These are phyloP conservation scores for Pestalotiopsis sp. DNA, from an alignment of 2,329 filamentous ascomycete species.

Conservation along the genomic window DNA sequence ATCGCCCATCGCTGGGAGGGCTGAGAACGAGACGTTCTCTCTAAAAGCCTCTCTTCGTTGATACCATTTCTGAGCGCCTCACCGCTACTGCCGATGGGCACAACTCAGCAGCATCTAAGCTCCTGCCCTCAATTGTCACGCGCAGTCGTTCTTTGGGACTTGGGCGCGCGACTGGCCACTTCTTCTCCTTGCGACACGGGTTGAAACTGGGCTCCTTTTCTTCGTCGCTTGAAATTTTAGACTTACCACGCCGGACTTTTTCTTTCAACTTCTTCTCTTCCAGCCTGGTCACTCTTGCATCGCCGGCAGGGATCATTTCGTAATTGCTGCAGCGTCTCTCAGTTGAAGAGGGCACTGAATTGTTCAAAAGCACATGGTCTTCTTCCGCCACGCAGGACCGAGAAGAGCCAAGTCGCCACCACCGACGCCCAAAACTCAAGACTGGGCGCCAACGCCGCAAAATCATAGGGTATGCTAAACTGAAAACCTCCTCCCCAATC, in stretches of 20 bases:
- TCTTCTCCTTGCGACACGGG: conserved; percentile 6
- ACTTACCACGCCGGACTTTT: not conserved
- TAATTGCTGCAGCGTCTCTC: conserved; percentile 16
- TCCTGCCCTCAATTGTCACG: not conserved
- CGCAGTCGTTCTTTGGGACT: not conserved
- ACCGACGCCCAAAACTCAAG: conserved; percentile 3
- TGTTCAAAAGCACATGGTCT: conserved; percentile 8
- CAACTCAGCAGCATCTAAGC: not conserved
- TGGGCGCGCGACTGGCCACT: not conserved
- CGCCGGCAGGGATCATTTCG: conserved; percentile 13
- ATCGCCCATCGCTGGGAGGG: not conserved
- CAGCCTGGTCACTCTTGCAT: not conserved
- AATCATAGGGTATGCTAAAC: conserved; percentile 16
- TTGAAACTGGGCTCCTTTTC: not conserved
- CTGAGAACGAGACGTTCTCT: not conserved
- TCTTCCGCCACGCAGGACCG: conserved; percentile 9
- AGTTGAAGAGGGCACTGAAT: conserved; percentile 13
- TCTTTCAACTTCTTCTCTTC: not conserved
- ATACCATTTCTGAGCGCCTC: not conserved
- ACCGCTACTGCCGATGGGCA: not conserved
- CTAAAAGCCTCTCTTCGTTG: not conserved
- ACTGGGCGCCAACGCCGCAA: not conserved
- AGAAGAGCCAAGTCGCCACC: not conserved
- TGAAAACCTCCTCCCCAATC: conserved; percentile 2
- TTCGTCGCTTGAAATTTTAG: conserved; percentile 8